These are phyloP conservation scores for Salix dunnii DNA, from an alignment of 345 rosid species.

Conservation along the genomic window DNA sequence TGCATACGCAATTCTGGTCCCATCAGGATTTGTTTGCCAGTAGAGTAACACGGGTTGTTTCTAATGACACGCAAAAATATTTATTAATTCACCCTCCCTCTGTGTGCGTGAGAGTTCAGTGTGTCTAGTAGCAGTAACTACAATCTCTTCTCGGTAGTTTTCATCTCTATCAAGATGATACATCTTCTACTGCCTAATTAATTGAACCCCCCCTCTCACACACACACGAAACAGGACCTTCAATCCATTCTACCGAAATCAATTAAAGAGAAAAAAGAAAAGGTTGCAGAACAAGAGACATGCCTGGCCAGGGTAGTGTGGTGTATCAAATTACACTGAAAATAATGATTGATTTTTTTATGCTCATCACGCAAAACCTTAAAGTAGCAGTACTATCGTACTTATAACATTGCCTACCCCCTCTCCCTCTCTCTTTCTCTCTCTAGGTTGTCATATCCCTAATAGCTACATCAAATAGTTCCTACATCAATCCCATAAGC, in stretches of 20 bases:
- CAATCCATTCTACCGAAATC: neutral
- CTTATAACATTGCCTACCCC: slow-evolving; percentile 2
- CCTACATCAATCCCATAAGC: slow-evolving; percentile 18
- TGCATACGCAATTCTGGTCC: slow-evolving; percentile 11
- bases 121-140: no score
- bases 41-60: slow-evolving; percentile 33
- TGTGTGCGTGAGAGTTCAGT: no score
- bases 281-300: neutral
- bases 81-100: neutral
- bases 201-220: no score
- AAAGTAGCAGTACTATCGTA: slow-evolving; percentile 13
- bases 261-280: no score
- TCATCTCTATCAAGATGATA: no score
- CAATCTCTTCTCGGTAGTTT: neutral
- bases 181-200: slow-evolving; percentile 12
- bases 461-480: slow-evolving; percentile 15
- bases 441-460: slow-evolving; percentile 13
- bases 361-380: slow-evolving; percentile 28
- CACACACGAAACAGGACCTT: neutral
- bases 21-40: slow-evolving; percentile 28
- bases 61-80: slow-evolving; percentile 1
- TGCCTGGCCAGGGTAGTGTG: neutral
- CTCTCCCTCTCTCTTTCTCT: neutral
- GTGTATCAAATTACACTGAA: slow-evolving; percentile 17
- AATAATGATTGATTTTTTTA: slow-evolving; percentile 20